These are phyloP conservation scores for Rhynchosporium graminicola DNA, from an alignment of 2,329 filamentous ascomycete species.

Conservation along the genomic window DNA sequence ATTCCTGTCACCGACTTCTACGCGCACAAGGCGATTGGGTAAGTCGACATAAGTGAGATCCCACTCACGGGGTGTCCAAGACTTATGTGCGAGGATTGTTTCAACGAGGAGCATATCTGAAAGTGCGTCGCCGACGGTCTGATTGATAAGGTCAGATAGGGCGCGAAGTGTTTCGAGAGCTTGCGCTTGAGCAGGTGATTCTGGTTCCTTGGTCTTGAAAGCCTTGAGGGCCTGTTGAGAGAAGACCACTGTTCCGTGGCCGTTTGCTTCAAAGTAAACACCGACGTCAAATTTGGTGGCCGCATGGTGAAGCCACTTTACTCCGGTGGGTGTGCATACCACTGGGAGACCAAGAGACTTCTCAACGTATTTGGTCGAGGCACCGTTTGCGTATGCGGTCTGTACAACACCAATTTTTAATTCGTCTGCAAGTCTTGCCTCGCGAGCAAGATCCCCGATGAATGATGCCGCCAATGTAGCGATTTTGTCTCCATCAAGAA, in stretches of 20 bases:
- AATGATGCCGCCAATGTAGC: constrained; percentile 92
- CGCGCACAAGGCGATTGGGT: constrained; percentile 90
- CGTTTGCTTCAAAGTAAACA: constrained; percentile 98
- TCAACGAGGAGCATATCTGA: constrained; percentile 96
- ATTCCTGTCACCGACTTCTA: constrained; percentile 85
- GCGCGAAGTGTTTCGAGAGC: constrained; percentile 83
- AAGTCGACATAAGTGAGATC: constrained; percentile 89
- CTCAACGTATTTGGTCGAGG: constrained; percentile 88
- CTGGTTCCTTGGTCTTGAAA: constrained; percentile 78
- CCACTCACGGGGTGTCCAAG: constrained; percentile 89
- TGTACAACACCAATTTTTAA: constrained; percentile 93
- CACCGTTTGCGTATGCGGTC: constrained; percentile 96
- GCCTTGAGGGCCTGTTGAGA: constrained; percentile 77
- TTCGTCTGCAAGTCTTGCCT: constrained; percentile 75
- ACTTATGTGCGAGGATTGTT: constrained; percentile 92
- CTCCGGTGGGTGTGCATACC: constrained; percentile 90
- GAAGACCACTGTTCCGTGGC: constrained; percentile 95
- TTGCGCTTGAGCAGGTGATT: constrained; percentile 88
- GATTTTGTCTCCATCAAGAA: constrained; percentile 95
- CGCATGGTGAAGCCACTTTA: constrained; percentile 98
- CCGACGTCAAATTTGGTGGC: constrained; percentile 92
- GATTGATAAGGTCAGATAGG: constrained; percentile 91
- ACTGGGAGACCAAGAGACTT: constrained; percentile 86
- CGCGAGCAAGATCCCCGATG: constrained; percentile 82
- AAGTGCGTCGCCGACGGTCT: constrained; percentile 93